These are phyloP conservation scores for Capsella rubella DNA, from an alignment of 441 rosid species.

Conservation along the genomic window DNA sequence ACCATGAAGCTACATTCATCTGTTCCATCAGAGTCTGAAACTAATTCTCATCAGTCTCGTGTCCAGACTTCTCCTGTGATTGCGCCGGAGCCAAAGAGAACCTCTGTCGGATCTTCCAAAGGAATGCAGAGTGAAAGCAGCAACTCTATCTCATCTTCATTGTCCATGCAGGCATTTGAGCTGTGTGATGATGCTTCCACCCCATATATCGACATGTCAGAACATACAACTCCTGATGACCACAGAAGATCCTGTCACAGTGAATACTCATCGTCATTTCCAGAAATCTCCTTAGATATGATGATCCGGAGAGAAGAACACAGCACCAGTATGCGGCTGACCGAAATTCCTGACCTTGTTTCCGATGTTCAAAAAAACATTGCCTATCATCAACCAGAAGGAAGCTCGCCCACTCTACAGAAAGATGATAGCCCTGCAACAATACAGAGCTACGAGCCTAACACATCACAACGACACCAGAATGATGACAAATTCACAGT, in stretches of 20 bases:
- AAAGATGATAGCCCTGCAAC: constrained; percentile 43
- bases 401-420: constrained; percentile 37
- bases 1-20: constrained; percentile 49
- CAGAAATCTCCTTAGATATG: constrained; percentile 49
- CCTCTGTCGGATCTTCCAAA: constrained; percentile 53
- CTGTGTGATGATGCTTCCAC: constrained; percentile 80
- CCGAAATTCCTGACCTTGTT: constrained; percentile 48
- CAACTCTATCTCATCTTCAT: constrained; percentile 73
- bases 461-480: constrained; percentile 48
- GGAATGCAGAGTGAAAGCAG: constrained; percentile 74
- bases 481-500: constrained; percentile 77
- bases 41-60: constrained; percentile 41
- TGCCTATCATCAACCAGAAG: constrained; percentile 47
- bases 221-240: constrained; percentile 48
- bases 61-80: constrained; percentile 44
- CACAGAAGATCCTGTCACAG: constrained; percentile 44
- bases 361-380: constrained; percentile 43
- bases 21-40: constrained; percentile 49
- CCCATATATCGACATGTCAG: constrained; percentile 59
- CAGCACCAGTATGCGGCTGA: constrained; percentile 45
- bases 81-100: constrained; percentile 50
- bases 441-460: constrained; percentile 47
- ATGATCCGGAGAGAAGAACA: constrained; percentile 46
- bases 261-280: constrained; percentile 49
- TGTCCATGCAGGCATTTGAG: constrained; percentile 80